Base-by-base conservation (phyloP, 345 rosid species). In the Pistacia atlantica region DNA sequence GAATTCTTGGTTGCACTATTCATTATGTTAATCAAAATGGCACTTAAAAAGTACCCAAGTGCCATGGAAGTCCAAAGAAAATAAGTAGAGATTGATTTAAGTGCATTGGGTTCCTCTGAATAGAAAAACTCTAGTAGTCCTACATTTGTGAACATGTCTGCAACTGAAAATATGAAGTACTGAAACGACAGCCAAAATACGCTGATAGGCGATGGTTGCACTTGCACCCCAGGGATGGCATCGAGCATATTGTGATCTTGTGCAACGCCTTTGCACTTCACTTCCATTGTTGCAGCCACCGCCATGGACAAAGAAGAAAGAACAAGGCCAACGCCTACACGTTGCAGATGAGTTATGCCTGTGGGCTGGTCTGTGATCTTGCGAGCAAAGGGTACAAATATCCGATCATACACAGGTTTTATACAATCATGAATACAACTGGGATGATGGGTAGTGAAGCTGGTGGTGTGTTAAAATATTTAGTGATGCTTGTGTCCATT, bases 71-170 rank as follows among this genome's bases (percentile, higher is more conserved):
- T 74, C 90, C 94, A 87, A 7, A 84, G 76, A 56, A 90, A 87
- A 83, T 90, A 84, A 64, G 90, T 86, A 0, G 91, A 83, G 13
- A 85, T 55, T 0, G 91, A 83, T 37, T 86, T 87, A 0, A 90
- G 73, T 20, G 48, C 81, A 60, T 80, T 78, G 0, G 89, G 94
- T 9, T 91, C 87, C 74, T 90, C 89, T 0, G 92, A 86, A 65
- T 89, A 89, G 82, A 90, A 87, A 54, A 89, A 90, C 5, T 90
- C 95, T 48, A 89, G 89, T 48, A 89, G 78, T 3, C 90, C 90
- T 0, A 84, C 87, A 11, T 79, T 83, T 0, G 91, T 87, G 61
- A 90, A 89, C 87, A 86, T 67, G 79, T 89, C 91, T 0, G 91
- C 89, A 20, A 87, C 77, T 9, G 89, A 92, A 16, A 87, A 87